Percentiles rank a stretch among this genome's conserved stretches.
These are phyloP conservation scores for Penicillium egyptiacum DNA, from an alignment of 495 filamentous ascomycete species.

Conservation along the genomic window DNA sequence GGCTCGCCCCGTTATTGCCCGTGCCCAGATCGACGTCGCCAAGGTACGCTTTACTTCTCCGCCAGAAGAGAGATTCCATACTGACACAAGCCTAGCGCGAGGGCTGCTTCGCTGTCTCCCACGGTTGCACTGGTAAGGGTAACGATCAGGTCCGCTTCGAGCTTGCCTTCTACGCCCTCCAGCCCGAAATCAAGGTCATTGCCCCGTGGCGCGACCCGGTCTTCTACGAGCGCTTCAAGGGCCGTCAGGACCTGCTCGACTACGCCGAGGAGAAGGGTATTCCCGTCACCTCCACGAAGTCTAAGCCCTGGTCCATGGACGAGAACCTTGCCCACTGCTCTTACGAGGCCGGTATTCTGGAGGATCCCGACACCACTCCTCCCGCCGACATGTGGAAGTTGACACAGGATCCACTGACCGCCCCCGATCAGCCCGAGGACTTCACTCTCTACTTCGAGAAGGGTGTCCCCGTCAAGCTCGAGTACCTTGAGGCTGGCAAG, in stretches of 20 bases:
- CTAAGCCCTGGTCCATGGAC: constrained; percentile 78
- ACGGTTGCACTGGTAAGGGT: constrained; percentile 85
- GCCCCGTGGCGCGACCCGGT: constrained; percentile 84
- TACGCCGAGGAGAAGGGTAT: constrained; percentile 78
- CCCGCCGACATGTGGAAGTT: constrained; percentile 83
- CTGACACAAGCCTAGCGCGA: constrained; percentile 27
- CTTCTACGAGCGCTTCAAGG: constrained; percentile 80
- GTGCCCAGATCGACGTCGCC: constrained; percentile 74
- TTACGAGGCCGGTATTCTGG: constrained; percentile 76
- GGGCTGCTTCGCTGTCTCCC: constrained; percentile 58
- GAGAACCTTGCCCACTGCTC: constrained; percentile 90
- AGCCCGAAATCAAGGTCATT: constrained; percentile 80
- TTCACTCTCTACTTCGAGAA: constrained; percentile 82
- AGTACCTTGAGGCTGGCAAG: constrained; percentile 48
- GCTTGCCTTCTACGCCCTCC: constrained; percentile 70
- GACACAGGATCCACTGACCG: constrained; percentile 72
- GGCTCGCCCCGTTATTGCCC: constrained; percentile 86
- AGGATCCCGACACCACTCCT: constrained; percentile 55
- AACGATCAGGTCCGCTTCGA: constrained; percentile 89
- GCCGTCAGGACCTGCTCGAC: constrained; percentile 84
- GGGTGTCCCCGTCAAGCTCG: constrained; percentile 76
- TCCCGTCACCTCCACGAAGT: constrained; percentile 84
- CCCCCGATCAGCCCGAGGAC: constrained; percentile 73
- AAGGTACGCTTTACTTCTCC: constrained; percentile 15
- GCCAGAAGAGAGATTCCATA: background rate